These are phyloP conservation scores for Heritiera fomes DNA, from an alignment of 345 rosid species.

Conservation along the genomic window DNA sequence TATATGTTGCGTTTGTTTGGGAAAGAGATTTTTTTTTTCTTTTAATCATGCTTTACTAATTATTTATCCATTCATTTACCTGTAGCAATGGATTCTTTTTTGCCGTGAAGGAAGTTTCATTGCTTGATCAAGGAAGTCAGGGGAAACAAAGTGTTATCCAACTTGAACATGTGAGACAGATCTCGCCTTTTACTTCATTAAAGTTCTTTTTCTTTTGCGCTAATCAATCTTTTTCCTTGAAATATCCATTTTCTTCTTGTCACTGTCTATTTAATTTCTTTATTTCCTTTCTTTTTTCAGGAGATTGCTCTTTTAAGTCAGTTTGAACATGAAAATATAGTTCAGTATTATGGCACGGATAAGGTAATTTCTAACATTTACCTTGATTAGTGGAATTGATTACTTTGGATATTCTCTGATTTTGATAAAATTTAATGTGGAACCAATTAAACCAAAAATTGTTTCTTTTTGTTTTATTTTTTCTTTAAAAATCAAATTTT, in stretches of 20 bases:
- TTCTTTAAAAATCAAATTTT: neutral
- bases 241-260: neutral
- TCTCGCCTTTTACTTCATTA: neutral
- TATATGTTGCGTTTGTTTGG: neutral
- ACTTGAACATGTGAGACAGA: constrained; percentile 69
- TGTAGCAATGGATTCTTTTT: constrained; percentile 80
- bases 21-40: neutral
- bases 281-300: constrained; percentile 43
- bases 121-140: constrained; percentile 79
- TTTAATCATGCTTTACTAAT: constrained; percentile 9
- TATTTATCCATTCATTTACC: neutral
- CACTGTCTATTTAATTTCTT: constrained; percentile 1
- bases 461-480: neutral
- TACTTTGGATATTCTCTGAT: neutral
- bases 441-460: neutral
- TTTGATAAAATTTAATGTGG: neutral
- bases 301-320: constrained; percentile 79
- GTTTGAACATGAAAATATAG: constrained; percentile 87
- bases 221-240: neutral
- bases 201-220: neutral
- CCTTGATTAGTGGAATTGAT: neutral
- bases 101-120: constrained; percentile 88
- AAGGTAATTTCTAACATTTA: constrained; percentile 41
- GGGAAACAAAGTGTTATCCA: constrained; percentile 71
- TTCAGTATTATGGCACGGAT: constrained; percentile 76